These are phyloP conservation scores for Metschnikowia sp. DNA, from an alignment of 805 yeast genomes.

Conservation along the genomic window DNA sequence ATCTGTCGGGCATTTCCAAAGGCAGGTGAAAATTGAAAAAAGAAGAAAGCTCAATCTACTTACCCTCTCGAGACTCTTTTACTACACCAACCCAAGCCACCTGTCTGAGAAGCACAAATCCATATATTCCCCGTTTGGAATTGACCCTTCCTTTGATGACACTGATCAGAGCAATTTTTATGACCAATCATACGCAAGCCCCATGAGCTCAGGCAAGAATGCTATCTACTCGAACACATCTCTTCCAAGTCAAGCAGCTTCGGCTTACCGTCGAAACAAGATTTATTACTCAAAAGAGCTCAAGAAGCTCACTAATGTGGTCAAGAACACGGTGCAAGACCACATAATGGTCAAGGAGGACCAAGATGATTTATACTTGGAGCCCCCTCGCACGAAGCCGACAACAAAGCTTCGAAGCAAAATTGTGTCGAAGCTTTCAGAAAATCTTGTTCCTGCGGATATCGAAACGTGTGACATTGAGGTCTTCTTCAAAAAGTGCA, in stretches of 20 bases:
- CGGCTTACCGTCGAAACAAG: conserved; percentile 25
- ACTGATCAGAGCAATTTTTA: conserved; percentile 1
- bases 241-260: conserved; percentile 11
- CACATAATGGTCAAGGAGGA: conserved; percentile 26
- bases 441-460: conserved; percentile 32
- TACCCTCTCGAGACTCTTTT: conserved; percentile 42
- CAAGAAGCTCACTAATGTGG: conserved; percentile 58
- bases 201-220: background rate
- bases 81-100: conserved; percentile 32
- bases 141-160: conserved; percentile 11
- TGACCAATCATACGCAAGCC: conserved; percentile 2
- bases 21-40: conserved; percentile 52
- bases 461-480: conserved; percentile 42
- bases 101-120: conserved; percentile 22
- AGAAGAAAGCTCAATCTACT: conserved; percentile 54
- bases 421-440: conserved; percentile 33
- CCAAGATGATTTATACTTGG: conserved; percentile 14
- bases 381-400: conserved; percentile 13
- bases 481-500: conserved; percentile 25
- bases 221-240: background rate
- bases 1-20: conserved; percentile 76
- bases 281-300: conserved; percentile 39
- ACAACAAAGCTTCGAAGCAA: conserved; percentile 29
- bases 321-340: conserved; percentile 73
- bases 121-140: conserved; percentile 11